A percentile compares a stretch with the other conserved stretches of the same genome.
Conservation (phyloP, 2,329 filamentous ascomycete species). For the Diaporthe eres region DNA sequence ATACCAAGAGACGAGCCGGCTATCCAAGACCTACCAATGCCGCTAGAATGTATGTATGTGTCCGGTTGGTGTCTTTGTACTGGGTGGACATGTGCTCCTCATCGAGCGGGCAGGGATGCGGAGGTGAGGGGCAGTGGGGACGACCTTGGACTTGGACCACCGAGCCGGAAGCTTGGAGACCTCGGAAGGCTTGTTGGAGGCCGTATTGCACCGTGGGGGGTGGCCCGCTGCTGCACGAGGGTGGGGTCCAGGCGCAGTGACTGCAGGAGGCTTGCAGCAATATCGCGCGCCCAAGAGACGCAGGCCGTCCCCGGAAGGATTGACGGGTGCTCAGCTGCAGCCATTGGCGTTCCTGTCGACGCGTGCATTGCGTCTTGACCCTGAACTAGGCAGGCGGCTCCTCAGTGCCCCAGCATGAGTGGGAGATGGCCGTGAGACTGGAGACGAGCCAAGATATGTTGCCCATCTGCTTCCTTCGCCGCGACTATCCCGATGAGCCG, state of each 20-base stretch:
- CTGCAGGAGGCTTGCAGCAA: constrained; percentile 33
- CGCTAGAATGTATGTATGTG: constrained; percentile 24
- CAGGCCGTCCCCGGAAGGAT: constrained; percentile 10
- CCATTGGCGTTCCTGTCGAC: constrained; percentile 36
- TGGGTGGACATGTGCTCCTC: constrained; percentile 29
- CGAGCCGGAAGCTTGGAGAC: constrained; percentile 17
- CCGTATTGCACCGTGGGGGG: constrained; percentile 20
- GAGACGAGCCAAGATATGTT: constrained; percentile 5
- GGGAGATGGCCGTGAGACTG: constrained; percentile 5
- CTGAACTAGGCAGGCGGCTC: constrained; percentile 34
- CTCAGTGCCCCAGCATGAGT: constrained; percentile 9
- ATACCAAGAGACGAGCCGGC: constrained; percentile 22
- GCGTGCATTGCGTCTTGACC: constrained; percentile 33
- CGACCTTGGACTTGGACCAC: background rate
- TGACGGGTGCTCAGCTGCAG: constrained; percentile 22
- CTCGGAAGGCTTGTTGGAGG: constrained; percentile 29
- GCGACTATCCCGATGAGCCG: constrained; percentile 8
- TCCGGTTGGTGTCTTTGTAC: constrained; percentile 8
- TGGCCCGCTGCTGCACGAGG: constrained; percentile 21
- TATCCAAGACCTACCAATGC: constrained; percentile 20
- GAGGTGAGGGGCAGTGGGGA: constrained; percentile 33
- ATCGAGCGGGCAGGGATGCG: constrained; percentile 24
- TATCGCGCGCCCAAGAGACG: constrained; percentile 25
- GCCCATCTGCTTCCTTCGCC: constrained; percentile 14
- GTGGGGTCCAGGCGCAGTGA: constrained; percentile 34